phyloP scores from a whole-genome alignment of 2,329 filamentous ascomycete genomes.

The Calycina marina region DNA sequence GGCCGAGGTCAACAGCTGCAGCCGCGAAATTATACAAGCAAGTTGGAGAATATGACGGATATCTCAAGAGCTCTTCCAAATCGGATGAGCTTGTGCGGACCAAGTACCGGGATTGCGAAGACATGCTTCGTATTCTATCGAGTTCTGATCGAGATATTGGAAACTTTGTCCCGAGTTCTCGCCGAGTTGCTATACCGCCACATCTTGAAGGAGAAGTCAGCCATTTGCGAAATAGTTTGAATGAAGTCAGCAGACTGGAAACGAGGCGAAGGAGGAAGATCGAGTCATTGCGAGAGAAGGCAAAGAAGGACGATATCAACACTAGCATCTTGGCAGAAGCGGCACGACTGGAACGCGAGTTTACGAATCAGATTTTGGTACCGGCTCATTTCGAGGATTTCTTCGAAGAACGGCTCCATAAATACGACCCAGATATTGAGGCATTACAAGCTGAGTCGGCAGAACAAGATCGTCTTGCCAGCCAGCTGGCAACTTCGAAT shows the following conservation, averaged over 20 bases:
- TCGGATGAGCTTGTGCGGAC: slow-evolving; percentile 50
- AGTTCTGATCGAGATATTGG: slow-evolving; percentile 71
- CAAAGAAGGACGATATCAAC: slow-evolving; percentile 78
- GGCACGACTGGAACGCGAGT: slow-evolving; percentile 70
- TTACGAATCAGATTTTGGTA: slow-evolving; percentile 70
- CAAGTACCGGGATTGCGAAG: slow-evolving; percentile 65
- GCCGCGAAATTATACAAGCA: slow-evolving; percentile 28
- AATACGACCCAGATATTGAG: slow-evolving; percentile 68
- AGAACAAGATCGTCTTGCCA: slow-evolving; percentile 61
- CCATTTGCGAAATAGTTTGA: slow-evolving; percentile 63
- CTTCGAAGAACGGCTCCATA: slow-evolving; percentile 67
- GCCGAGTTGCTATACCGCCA: slow-evolving; percentile 64
- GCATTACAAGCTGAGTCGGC: slow-evolving; percentile 54
- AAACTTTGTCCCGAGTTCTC: slow-evolving; percentile 77
- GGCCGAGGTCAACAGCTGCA: slow-evolving; percentile 55
- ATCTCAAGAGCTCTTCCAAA: slow-evolving; percentile 58
- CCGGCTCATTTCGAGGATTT: slow-evolving; percentile 85
- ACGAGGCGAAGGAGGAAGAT: slow-evolving; percentile 66
- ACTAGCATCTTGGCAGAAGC: slow-evolving; percentile 71
- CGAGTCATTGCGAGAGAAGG: slow-evolving; percentile 64
- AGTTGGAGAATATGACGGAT: slow-evolving; percentile 63
- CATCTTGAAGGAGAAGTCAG: slow-evolving; percentile 67
- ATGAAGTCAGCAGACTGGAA: slow-evolving; percentile 74
- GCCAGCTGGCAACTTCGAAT: slow-evolving; percentile 61
- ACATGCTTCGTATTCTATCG: slow-evolving; percentile 59